These are phyloP conservation scores for Dactylellina drechsleri DNA, from an alignment of 2,329 filamentous ascomycete genomes.

Conservation along the genomic window DNA sequence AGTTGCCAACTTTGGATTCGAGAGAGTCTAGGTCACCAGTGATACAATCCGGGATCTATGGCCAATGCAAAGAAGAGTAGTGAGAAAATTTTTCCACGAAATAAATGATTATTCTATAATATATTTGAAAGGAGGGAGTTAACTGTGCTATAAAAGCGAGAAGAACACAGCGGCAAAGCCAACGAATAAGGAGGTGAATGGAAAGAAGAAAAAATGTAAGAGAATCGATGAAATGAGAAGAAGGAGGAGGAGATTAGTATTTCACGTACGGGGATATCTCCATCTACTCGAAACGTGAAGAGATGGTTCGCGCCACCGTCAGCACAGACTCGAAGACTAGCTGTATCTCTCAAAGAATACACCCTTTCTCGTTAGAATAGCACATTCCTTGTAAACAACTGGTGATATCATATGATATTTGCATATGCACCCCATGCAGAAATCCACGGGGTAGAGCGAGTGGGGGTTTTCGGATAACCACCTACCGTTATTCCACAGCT, in stretches of 20 bases:
- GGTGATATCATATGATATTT: not conserved
- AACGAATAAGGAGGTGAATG: not conserved
- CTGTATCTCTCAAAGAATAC: conserved; percentile 61
- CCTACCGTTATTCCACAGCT: conserved; percentile 63
- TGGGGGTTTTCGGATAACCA: not conserved
- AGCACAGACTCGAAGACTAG: conserved; percentile 77
- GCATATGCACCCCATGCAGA: not conserved
- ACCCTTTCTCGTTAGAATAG: no score
- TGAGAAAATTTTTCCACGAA: not conserved
- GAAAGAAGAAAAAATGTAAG: not conserved
- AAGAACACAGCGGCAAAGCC: conserved; percentile 5
- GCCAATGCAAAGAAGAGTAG: not conserved
- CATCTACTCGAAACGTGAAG: conserved; percentile 61
- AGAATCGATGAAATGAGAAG: not conserved
- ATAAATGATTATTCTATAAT: not conserved
- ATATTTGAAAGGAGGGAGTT: not conserved
- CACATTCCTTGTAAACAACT: no score
- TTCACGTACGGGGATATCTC: conserved; percentile 40
- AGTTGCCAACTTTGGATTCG: conserved; percentile 69
- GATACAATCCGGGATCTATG: conserved; percentile 73
- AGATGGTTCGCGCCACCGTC: conserved; percentile 91
- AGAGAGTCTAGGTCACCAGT: conserved; percentile 94
- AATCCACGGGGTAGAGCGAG: not conserved
- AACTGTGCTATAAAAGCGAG: not conserved
- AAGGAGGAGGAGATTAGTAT: not conserved